phyloP scores from a whole-genome alignment of 768 basidiomycete species.

The Termitomyces bulborhizus region DNA sequence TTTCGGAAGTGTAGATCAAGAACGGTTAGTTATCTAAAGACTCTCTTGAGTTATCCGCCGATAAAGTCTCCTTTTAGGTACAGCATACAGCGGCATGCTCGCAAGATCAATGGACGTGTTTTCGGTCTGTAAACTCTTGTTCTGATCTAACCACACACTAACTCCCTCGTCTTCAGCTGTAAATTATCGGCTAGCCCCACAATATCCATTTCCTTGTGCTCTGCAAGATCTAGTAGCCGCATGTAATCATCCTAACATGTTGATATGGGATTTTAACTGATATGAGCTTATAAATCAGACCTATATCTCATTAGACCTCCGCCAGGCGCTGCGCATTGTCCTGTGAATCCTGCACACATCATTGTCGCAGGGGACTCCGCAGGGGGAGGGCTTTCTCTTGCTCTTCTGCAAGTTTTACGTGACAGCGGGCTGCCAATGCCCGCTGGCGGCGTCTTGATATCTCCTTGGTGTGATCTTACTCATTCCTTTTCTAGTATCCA shows the following conservation, averaged over 20 bases:
- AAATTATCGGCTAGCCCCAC: constrained; percentile 86
- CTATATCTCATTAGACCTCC: constrained; percentile 90
- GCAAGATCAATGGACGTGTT: constrained; percentile 89
- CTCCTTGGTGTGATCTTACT: constrained; percentile 89
- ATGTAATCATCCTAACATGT: constrained; percentile 40
- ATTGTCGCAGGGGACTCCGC: constrained; percentile 90
- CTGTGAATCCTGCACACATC: constrained; percentile 78
- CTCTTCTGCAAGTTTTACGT: constrained; percentile 82
- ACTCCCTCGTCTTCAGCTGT: constrained; percentile 42
- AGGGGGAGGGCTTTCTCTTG: constrained; percentile 81
- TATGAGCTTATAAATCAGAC: constrained; percentile 36
- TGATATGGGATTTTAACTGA: background rate
- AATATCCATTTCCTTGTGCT: constrained; percentile 94
- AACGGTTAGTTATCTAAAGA: constrained; percentile 35
- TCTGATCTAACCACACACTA: background rate
- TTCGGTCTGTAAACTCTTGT: constrained; percentile 44
- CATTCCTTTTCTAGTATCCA: constrained; percentile 92
- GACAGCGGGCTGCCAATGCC: constrained; percentile 79
- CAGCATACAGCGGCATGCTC: constrained; percentile 76
- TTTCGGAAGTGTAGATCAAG: constrained; percentile 76
- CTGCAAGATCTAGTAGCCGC: constrained; percentile 86
- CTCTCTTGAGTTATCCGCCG: background rate
- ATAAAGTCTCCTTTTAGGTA: constrained; percentile 35
- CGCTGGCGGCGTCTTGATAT: constrained; percentile 84
- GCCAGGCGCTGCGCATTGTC: constrained; percentile 62